Evolutionary conservation across 2,329 filamentous ascomycete species (phyloP).

Genomic region (Canariomyces notabilis): DNA sequence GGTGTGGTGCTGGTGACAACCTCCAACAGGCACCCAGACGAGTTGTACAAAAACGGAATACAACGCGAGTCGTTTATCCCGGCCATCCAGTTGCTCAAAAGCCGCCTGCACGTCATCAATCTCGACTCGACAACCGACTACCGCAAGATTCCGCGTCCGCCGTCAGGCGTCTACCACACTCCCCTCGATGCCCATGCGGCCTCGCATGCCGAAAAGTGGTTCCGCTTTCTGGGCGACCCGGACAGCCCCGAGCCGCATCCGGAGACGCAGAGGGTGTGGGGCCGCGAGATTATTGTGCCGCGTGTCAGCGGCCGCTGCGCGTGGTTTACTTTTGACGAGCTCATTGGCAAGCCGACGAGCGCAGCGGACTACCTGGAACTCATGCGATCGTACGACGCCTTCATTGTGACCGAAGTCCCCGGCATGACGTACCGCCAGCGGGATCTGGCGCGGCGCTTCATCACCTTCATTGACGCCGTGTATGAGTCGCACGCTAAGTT

Average conservation of each 20-base stretch:
- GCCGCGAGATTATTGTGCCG: conserved; percentile 81
- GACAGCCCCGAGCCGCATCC: conserved; percentile 68
- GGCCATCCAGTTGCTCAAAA: conserved; percentile 87
- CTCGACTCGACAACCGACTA: conserved; percentile 95
- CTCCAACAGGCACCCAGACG: conserved; percentile 91
- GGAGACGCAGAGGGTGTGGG: conserved; percentile 84
- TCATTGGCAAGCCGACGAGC: conserved; percentile 82
- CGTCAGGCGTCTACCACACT: conserved; percentile 90
- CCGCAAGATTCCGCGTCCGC: conserved; percentile 89
- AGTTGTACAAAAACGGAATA: conserved; percentile 97
- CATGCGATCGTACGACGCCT: conserved; percentile 82
- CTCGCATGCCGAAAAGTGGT: conserved; percentile 90
- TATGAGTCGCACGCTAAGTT: conserved; percentile 93
- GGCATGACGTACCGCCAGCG: conserved; percentile 84
- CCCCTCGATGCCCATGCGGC: conserved; percentile 73
- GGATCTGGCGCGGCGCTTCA: conserved; percentile 87
- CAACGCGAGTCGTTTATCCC: conserved; percentile 94
- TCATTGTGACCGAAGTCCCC: conserved; percentile 85
- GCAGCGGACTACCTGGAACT: conserved; percentile 95
- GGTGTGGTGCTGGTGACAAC: conserved; percentile 96
- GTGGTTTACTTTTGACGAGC: conserved; percentile 86
- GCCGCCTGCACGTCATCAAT: conserved; percentile 80
- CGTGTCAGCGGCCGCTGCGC: conserved; percentile 82
- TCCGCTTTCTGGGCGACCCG: conserved; percentile 84
- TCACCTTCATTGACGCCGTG: conserved; percentile 94